These are phyloP conservation scores for Dictyostelium purpureum DNA, from an alignment of 78 protist genomes.

Conservation along the genomic window DNA sequence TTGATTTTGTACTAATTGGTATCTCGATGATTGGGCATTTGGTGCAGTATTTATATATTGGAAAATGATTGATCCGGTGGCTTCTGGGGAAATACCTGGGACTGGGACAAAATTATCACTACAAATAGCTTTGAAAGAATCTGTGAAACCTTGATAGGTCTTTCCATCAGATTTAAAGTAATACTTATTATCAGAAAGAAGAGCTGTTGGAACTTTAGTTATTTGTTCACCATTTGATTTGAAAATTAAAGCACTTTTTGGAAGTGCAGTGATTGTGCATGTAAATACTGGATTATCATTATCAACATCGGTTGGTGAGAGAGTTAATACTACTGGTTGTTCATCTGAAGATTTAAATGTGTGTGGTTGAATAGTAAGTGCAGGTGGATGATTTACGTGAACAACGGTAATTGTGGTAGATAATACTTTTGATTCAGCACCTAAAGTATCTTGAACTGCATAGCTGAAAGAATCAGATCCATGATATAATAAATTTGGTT, in stretches of 20 bases:
- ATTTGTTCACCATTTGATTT: neutral
- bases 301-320: neutral
- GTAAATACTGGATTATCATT: neutral
- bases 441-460: neutral
- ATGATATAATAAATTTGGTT: slow-evolving; percentile 31
- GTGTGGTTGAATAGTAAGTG: neutral
- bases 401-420: neutral
- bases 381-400: neutral
- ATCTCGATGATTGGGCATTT: neutral
- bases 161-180: too few species aligned
- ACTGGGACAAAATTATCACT: neutral
- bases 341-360: neutral
- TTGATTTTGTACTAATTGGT: neutral
- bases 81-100: neutral
- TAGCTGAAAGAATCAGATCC: slow-evolving; percentile 28
- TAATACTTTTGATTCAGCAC: neutral
- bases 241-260: neutral
- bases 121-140: neutral
- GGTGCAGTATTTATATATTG: slow-evolving; percentile 33
- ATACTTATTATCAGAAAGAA: neutral
- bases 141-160: neutral
- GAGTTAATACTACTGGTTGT: neutral
- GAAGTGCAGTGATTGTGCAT: neutral
- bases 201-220: neutral
- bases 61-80: neutral